These are phyloP conservation scores for Phytophthora nicotianae DNA, from an alignment of 352 stramenopile species.

Conservation along the genomic window DNA sequence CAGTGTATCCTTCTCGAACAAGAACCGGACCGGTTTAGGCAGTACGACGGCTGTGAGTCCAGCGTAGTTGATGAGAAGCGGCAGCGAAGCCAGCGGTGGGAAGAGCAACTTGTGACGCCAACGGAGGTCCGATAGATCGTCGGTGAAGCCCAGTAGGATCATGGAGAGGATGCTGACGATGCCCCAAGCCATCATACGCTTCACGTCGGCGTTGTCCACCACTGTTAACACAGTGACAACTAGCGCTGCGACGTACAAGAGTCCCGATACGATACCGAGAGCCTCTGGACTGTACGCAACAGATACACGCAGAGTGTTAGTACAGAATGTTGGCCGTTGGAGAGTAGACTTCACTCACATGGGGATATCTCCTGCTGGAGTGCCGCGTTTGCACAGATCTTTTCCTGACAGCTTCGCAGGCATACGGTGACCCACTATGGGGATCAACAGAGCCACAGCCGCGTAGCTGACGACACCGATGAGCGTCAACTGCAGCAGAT, in stretches of 20 bases:
- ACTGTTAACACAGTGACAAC: constrained; percentile 73
- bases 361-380: constrained; percentile 80
- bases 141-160: constrained; percentile 92
- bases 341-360: constrained; percentile 61
- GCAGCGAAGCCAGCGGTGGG: constrained; percentile 95
- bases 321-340: not conserved
- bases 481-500: constrained; percentile 52
- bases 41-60: constrained; percentile 95
- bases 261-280: constrained; percentile 86
- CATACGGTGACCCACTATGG: constrained; percentile 58
- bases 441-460: constrained; percentile 69
- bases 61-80: constrained; percentile 96
- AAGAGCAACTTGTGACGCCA: constrained; percentile 98
- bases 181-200: constrained; percentile 83
- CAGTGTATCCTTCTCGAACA: constrained; percentile 68
- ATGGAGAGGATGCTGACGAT: constrained; percentile 90
- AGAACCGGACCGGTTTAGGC: constrained; percentile 84
- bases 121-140: constrained; percentile 97
- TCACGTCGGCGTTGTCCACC: constrained; percentile 68
- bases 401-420: constrained; percentile 89
- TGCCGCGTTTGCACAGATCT: constrained; percentile 94
- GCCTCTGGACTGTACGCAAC: constrained; percentile 72
- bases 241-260: constrained; percentile 81
- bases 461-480: constrained; percentile 68
- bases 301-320: not conserved